These are phyloP conservation scores for Cucumis melo DNA, from an alignment of 306 rosid genomes.

Conservation along the genomic window DNA sequence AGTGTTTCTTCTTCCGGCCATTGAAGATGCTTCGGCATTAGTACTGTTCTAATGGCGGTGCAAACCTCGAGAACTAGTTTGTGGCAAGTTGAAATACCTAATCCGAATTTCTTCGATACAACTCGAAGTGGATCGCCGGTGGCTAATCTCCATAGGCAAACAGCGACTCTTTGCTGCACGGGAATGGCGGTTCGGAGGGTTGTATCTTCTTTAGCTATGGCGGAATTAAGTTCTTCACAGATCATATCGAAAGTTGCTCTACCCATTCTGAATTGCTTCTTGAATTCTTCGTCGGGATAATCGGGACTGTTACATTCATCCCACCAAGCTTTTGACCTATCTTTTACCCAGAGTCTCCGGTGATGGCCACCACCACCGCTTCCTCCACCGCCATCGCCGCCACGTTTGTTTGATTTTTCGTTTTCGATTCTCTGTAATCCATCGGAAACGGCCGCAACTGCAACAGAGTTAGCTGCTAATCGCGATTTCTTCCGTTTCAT, in stretches of 20 bases:
- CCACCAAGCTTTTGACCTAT: slow-evolving; percentile 97
- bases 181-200: slow-evolving; percentile 77
- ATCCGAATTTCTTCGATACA: slow-evolving; percentile 68
- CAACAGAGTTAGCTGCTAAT: slow-evolving; percentile 18
- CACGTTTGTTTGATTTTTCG: slow-evolving; percentile 5
- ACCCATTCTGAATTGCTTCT: slow-evolving; percentile 78
- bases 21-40: slow-evolving; percentile 71
- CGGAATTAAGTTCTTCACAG: slow-evolving; percentile 75
- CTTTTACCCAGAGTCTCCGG: slow-evolving; percentile 83
- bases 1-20: slow-evolving; percentile 57
- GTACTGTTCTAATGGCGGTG: slow-evolving; percentile 59
- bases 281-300: slow-evolving; percentile 74
- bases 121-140: slow-evolving; percentile 88
- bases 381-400: slow-evolving; percentile 9
- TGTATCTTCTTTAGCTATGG: slow-evolving; percentile 75
- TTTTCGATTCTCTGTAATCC: slow-evolving; percentile 11
- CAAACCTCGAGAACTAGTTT: slow-evolving; percentile 87
- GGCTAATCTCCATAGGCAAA: slow-evolving; percentile 82
- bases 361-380: slow-evolving; percentile 22
- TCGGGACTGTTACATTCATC: slow-evolving; percentile 71
- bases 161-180: slow-evolving; percentile 80
- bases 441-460: slow-evolving; percentile 13
- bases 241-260: slow-evolving; percentile 61
- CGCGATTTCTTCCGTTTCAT: slow-evolving; percentile 38
- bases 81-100: slow-evolving; percentile 93